Evolutionary conservation across 2,329 filamentous ascomycete genomes (phyloP).

Genomic region (Blastomyces emzantsi): DNA sequence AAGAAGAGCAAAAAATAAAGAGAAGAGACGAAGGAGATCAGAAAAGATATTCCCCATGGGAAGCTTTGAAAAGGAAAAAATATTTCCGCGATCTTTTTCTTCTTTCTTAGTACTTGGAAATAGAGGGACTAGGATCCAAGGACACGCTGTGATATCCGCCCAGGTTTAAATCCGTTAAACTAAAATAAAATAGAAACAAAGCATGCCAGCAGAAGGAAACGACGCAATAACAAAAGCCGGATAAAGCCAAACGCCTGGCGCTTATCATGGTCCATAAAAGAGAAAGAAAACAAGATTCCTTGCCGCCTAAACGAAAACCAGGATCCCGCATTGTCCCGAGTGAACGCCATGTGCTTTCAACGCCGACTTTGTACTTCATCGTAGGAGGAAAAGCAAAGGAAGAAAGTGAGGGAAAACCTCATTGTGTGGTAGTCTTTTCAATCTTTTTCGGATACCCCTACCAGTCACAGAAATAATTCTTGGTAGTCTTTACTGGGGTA

Average conservation of each 20-base stretch:
- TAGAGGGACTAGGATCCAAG: background rate
- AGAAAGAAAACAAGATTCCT: background rate
- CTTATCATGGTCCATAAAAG: background rate
- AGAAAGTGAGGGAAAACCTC: background rate
- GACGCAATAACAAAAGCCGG: background rate
- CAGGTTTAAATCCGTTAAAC: background rate
- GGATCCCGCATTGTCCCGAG: background rate
- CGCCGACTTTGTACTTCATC: background rate
- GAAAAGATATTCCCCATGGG: background rate
- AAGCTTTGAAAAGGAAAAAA: background rate
- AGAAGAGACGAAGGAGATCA: background rate
- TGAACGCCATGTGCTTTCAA: background rate
- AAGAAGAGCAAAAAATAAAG: background rate
- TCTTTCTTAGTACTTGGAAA: background rate
- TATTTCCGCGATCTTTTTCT: background rate
- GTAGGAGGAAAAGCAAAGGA: background rate
- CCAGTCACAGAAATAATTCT: background rate
- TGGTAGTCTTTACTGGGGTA: background rate
- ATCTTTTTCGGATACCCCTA: background rate
- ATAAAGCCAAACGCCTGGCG: background rate
- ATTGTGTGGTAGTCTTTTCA: too few relatives aligned
- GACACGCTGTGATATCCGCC: background rate
- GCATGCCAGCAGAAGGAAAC: background rate
- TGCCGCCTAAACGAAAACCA: background rate
- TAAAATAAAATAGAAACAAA: background rate